Conservation (phyloP, 345 rosid genomes). For the Rhodomyrtus tomentosa region DNA sequence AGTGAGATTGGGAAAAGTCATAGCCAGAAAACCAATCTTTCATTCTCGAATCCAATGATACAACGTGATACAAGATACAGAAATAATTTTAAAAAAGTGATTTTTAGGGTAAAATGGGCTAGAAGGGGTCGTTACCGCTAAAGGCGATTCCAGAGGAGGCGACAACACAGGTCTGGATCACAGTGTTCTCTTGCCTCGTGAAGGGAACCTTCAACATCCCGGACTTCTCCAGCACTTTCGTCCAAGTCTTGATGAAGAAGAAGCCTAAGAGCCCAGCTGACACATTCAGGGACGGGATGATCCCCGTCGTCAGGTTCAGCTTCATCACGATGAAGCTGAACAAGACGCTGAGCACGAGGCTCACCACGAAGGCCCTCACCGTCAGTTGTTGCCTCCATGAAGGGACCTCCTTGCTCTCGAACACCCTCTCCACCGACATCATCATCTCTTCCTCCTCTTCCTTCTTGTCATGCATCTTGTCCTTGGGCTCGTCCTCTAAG, state of each 20-base stretch:
- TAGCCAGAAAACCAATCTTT: not conserved
- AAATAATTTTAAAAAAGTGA: not conserved
- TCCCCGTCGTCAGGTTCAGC: conserved; percentile 1
- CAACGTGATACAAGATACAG: not conserved
- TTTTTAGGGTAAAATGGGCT: not conserved
- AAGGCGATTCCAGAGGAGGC: not conserved
- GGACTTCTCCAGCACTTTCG: not conserved
- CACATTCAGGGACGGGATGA: not conserved
- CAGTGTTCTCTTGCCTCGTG: conserved; percentile 1
- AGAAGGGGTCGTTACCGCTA: not conserved
- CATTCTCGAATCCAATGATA: not conserved
- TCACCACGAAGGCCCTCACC: not conserved
- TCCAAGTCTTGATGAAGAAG: not conserved
- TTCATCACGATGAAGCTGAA: conserved; percentile 3
- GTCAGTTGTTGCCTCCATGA: not conserved
- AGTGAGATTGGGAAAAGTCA: not conserved
- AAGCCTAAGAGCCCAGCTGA: not conserved
- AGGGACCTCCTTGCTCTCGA: not conserved
- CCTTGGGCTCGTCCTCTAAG: not conserved
- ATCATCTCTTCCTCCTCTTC: not conserved
- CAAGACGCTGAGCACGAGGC: not conserved
- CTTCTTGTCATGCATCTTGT: not conserved
- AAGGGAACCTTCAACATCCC: not conserved
- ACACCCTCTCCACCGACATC: not conserved
- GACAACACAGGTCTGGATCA: conserved; percentile 1